Percentiles rank a stretch among this genome's conserved stretches.
These are phyloP conservation scores for Stenocarpella maydis DNA, from an alignment of 2,329 filamentous ascomycete genomes.

Conservation along the genomic window DNA sequence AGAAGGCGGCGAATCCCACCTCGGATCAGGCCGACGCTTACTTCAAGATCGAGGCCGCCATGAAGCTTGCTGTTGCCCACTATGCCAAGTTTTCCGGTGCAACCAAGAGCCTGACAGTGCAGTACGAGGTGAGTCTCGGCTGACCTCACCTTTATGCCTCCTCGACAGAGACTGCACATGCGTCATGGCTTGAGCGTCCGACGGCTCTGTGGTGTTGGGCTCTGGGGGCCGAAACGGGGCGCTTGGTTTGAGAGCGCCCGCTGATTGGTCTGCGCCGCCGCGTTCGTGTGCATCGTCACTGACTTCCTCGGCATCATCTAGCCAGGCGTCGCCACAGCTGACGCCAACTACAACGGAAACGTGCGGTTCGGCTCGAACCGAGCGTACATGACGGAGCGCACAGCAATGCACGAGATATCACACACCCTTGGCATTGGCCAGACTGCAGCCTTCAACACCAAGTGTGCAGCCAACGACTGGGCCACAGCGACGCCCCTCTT, in stretches of 20 bases:
- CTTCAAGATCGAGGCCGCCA: conserved; percentile 51
- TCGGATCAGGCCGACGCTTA: conserved; percentile 55
- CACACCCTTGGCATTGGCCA: conserved; percentile 58
- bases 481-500: conserved; percentile 50
- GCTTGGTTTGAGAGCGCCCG: background rate
- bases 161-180: background rate
- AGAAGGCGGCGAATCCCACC: conserved; percentile 50
- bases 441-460: conserved; percentile 49
- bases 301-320: conserved; percentile 16
- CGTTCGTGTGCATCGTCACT: background rate
- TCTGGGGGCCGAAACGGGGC: background rate
- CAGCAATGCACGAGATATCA: conserved; percentile 57
- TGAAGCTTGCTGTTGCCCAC: conserved; percentile 51
- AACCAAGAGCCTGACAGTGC: conserved; percentile 49
- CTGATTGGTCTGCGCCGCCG: background rate
- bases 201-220: background rate
- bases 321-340: conserved; percentile 54
- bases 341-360: conserved; percentile 55
- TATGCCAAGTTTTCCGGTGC: conserved; percentile 44
- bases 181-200: no score
- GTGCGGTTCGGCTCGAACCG: conserved; percentile 56
- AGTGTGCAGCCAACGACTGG: conserved; percentile 53
- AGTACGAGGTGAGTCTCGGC: conserved; percentile 42
- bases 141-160: no score
- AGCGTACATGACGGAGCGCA: conserved; percentile 57